A percentile compares a stretch with the other conserved stretches of the same genome.
Evolutionary conservation across 768 basidiomycete genomes (phyloP).

Genomic region (Naganishia randhawae): DNA sequence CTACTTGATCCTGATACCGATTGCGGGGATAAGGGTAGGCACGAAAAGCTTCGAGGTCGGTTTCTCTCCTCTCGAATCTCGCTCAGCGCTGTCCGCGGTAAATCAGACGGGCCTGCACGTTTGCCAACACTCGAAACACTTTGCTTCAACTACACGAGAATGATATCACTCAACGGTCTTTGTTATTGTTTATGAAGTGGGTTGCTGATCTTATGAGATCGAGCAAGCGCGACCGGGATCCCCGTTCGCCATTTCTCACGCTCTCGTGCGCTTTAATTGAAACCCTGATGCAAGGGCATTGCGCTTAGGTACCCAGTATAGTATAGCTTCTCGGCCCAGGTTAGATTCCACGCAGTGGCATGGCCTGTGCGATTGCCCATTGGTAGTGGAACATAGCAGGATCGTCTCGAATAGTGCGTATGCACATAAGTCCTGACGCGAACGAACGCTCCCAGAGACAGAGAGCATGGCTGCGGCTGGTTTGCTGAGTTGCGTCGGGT

Average conservation of each 20-base stretch:
- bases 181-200: slow-evolving; percentile 22
- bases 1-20: no score
- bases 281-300: no score
- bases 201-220: neutral
- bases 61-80: neutral
- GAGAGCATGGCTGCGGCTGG: no score
- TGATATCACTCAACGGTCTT: neutral
- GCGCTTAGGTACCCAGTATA: no score
- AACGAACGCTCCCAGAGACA: no score
- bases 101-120: neutral
- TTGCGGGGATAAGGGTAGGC: neutral
- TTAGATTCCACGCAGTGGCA: no score
- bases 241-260: neutral
- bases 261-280: neutral
- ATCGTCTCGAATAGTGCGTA: no score
- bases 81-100: neutral
- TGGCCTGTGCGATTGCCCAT: no score
- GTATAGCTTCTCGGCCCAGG: no score
- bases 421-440: no score
- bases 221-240: neutral
- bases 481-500: no score
- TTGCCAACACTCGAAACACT: neutral
- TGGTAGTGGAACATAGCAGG: no score
- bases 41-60: neutral
- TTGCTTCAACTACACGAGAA: neutral